phyloP scores from a whole-genome alignment of 495 filamentous ascomycete species.

The Chaetomidium leptoderma region DNA sequence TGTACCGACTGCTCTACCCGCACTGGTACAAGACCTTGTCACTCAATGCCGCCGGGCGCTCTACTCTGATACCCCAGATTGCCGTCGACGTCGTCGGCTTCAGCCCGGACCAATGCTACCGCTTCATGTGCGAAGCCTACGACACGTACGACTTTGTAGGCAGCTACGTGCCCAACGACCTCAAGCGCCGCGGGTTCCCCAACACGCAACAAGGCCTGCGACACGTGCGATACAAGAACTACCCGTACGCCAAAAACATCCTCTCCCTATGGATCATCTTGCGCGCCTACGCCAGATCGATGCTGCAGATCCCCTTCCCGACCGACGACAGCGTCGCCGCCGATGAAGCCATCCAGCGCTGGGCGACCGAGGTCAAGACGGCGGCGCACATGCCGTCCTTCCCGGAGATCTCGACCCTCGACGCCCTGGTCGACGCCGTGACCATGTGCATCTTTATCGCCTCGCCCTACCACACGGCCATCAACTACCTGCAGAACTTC shows the following conservation, averaged over 20 bases:
- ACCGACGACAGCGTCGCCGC: constrained; percentile 26
- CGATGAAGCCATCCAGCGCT: constrained; percentile 34
- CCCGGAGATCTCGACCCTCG: constrained; percentile 70
- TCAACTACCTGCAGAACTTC: constrained; percentile 51
- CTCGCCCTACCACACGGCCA: constrained; percentile 45
- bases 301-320: constrained; percentile 26
- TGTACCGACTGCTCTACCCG: constrained; percentile 40
- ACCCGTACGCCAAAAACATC: constrained; percentile 45
- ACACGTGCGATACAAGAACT: constrained; percentile 43
- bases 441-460: constrained; percentile 54
- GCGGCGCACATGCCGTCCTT: constrained; percentile 43
- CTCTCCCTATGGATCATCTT: constrained; percentile 39
- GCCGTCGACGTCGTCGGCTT: constrained; percentile 39
- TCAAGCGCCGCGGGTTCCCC: constrained; percentile 42
- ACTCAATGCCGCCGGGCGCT: constrained; percentile 47
- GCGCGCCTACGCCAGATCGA: constrained; percentile 33
- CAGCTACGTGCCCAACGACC: constrained; percentile 46
- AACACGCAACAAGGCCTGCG: constrained; percentile 32
- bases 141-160: constrained; percentile 40
- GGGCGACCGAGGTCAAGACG: constrained; percentile 37
- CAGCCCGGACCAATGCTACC: constrained; percentile 26
- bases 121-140: constrained; percentile 35
- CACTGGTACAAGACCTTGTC: constrained; percentile 51
- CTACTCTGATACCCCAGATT: constrained; percentile 41
- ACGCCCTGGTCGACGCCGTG: constrained; percentile 77